Percentiles rank a stretch among this genome's conserved stretches.
Evolutionary conservation across 768 basidiomycete species (phyloP).

Genomic region (Boletus vinaceobasis): DNA sequence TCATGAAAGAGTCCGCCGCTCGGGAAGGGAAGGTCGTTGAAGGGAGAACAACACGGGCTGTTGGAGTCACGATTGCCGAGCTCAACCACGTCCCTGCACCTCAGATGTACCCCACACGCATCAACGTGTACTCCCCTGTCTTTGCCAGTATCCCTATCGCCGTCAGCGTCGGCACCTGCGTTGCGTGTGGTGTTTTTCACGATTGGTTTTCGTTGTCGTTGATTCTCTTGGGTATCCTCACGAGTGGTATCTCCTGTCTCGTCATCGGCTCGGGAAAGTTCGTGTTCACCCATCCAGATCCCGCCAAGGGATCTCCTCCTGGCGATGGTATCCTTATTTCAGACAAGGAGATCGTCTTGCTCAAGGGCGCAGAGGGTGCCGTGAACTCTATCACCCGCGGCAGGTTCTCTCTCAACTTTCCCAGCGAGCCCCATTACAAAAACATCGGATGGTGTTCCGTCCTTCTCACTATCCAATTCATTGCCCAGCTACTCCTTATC

Average conservation of each 20-base stretch:
- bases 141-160: constrained; percentile 32
- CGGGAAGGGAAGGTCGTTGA: constrained; percentile 13
- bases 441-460: constrained; percentile 31
- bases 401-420: constrained; percentile 27
- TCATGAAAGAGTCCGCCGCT: constrained; percentile 23
- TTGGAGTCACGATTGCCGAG: constrained; percentile 28
- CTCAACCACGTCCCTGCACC: constrained; percentile 22
- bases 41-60: constrained; percentile 23
- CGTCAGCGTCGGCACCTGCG: constrained; percentile 27
- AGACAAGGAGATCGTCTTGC: constrained; percentile 25
- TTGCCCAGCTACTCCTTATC: constrained; percentile 34
- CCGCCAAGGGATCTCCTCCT: constrained; percentile 23
- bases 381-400: constrained; percentile 34
- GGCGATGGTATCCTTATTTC: constrained; percentile 31
- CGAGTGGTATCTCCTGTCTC: constrained; percentile 31
- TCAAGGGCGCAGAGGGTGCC: constrained; percentile 28
- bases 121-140: constrained; percentile 18
- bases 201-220: constrained; percentile 35
- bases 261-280: constrained; percentile 34
- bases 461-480: constrained; percentile 33
- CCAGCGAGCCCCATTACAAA: constrained; percentile 24
- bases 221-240: constrained; percentile 34
- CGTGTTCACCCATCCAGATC: constrained; percentile 24
- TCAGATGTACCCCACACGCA: constrained; percentile 16
- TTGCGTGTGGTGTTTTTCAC: constrained; percentile 24